Evolutionary conservation across 352 stramenopile species (phyloP).

Genomic region (Aphanomyces astaci): DNA sequence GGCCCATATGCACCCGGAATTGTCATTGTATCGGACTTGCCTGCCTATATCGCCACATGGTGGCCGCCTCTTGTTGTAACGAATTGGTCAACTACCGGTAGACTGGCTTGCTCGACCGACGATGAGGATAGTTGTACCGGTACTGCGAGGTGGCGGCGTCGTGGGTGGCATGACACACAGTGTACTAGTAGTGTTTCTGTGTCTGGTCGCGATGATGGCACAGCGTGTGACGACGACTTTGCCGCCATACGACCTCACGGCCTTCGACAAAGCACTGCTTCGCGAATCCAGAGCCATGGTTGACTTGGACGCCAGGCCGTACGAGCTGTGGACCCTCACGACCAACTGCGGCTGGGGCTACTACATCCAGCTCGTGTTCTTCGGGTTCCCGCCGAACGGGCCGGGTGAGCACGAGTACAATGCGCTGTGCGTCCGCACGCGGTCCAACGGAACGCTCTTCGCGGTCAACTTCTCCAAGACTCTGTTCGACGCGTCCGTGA

Average conservation of each 20-base stretch:
- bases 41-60: too few species aligned
- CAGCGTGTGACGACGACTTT: too few species aligned
- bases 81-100: too few species aligned
- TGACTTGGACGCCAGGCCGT: not conserved
- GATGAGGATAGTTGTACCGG: too few species aligned
- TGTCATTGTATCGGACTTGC: not conserved
- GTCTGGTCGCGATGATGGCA: not conserved
- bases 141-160: not conserved
- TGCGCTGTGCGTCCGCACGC: not conserved
- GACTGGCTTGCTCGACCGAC: too few species aligned
- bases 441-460: not conserved
- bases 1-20: not conserved
- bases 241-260: too few species aligned
- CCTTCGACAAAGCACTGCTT: too few species aligned
- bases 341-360: not conserved
- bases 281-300: too few species aligned
- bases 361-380: too few species aligned
- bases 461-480: slow-evolving; percentile 4
- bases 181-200: not conserved
- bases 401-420: not conserved
- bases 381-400: not conserved
- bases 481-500: not conserved
- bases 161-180: not conserved
- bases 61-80: too few species aligned
- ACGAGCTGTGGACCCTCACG: not conserved